Evolutionary conservation across 371 early-diverging fungal genomes (phyloP).

Genomic region (Choanephora cucurbitarum): DNA sequence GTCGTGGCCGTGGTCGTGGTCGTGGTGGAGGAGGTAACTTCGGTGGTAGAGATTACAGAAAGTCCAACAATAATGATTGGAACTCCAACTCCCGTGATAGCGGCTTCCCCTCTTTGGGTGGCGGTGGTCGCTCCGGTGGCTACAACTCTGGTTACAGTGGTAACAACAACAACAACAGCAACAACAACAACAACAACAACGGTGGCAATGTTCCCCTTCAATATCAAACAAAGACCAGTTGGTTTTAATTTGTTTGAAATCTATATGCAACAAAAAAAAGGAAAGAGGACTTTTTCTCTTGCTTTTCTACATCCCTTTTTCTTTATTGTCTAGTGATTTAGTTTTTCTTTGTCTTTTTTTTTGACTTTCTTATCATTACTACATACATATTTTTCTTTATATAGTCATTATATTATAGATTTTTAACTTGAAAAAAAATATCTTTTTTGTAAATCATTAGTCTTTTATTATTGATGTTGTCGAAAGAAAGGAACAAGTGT

Average conservation of each 20-base stretch:
- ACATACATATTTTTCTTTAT: no score
- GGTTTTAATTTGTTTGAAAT: conserved; percentile 59
- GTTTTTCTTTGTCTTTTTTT: no score
- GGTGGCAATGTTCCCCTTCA: conserved; percentile 39
- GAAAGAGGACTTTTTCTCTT: background rate
- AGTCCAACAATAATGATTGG: conserved; percentile 18
- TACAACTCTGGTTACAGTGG: background rate
- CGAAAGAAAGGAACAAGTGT: no score
- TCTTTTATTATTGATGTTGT: no score
- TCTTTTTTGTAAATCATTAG: no score
- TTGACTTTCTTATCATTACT: no score
- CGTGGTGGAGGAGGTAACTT: conserved; percentile 58
- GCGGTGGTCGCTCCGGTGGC: conserved; percentile 15
- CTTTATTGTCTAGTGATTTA: background rate
- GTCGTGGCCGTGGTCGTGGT: conserved; percentile 62
- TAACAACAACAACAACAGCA: conserved; percentile 1
- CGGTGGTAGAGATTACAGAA: conserved; percentile 55
- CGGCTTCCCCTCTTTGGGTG: conserved; percentile 26
- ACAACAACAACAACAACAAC: conserved; percentile 15
- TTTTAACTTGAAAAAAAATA: no score
- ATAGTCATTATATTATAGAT: no score
- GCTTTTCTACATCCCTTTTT: conserved; percentile 2
- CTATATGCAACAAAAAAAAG: background rate
- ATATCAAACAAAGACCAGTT: conserved; percentile 67
- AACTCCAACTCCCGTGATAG: conserved; percentile 20